Evolutionary conservation across 345 rosid species (phyloP).

Genomic region (Eucalyptus erythrocorys): DNA sequence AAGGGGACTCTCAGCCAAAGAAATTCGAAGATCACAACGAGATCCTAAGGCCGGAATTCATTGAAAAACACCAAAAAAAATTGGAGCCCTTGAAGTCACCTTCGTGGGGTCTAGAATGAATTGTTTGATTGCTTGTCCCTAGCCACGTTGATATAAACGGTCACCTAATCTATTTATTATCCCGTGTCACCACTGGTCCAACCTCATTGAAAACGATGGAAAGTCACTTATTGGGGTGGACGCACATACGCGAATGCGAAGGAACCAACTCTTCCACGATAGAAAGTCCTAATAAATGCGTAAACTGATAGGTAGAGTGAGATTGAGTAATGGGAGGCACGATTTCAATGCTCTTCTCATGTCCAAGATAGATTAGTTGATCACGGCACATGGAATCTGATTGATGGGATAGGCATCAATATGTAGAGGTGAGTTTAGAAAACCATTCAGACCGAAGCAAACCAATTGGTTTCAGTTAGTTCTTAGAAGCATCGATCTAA

Average conservation of each 20-base stretch:
- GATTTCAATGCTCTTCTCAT: neutral
- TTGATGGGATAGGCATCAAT: neutral
- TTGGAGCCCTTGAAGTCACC: neutral
- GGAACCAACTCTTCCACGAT: neutral
- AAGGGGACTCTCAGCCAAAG: neutral
- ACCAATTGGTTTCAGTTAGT: accelerated
- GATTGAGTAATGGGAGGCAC: neutral
- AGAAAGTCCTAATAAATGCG: too few species aligned
- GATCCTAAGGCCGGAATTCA: neutral
- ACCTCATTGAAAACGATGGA: neutral
- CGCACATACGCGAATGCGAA: accelerated
- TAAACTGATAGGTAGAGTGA: neutral
- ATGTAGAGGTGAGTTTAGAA: neutral
- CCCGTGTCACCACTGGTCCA: neutral
- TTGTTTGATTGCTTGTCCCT: neutral
- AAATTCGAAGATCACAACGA: neutral
- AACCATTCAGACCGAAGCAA: accelerated
- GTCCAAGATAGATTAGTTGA: neutral
- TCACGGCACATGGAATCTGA: neutral
- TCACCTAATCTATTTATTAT: too few species aligned
- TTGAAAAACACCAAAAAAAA: neutral
- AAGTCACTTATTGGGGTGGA: neutral
- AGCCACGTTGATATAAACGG: too few species aligned
- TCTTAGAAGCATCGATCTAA: accelerated
- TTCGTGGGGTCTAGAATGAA: neutral